These are phyloP conservation scores for Terana coerulea DNA, from an alignment of 768 basidiomycete species.

Conservation along the genomic window DNA sequence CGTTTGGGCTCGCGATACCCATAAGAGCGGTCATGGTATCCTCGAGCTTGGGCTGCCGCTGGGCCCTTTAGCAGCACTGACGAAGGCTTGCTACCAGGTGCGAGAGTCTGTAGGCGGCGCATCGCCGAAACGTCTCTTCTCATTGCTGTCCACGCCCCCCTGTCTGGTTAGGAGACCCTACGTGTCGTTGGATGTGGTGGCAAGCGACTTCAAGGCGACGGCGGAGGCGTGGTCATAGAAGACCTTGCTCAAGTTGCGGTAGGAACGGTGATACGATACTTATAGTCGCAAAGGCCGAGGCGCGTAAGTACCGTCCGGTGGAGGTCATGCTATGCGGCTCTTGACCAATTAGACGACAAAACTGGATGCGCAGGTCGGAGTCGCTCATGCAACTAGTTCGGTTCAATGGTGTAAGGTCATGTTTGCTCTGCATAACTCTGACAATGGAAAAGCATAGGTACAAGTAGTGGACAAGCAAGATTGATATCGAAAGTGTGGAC, in stretches of 20 bases:
- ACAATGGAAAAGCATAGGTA: no score
- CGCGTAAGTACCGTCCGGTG: slow-evolving; percentile 6
- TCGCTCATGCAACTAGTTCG: no score
- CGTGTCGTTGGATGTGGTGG: background rate
- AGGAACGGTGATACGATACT: background rate
- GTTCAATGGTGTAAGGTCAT: no score
- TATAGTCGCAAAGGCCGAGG: background rate
- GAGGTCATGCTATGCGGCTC: background rate
- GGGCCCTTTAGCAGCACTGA: no score
- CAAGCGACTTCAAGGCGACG: background rate
- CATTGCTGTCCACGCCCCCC: background rate
- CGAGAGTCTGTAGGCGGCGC: background rate
- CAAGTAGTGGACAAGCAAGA: no score
- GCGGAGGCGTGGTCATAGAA: no score
- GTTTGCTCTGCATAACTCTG: no score
- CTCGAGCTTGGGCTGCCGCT: no score
- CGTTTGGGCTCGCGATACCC: slow-evolving; percentile 65
- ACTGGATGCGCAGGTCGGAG: no score
- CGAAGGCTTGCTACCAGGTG: background rate
- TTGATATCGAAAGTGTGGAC: no score
- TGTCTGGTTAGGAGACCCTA: background rate
- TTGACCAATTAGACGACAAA: no score
- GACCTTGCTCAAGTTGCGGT: background rate
- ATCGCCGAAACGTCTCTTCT: background rate
- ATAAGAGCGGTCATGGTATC: slow-evolving; percentile 78